Evolutionary conservation across 2,329 filamentous ascomycete genomes (phyloP), one percentile per base, ranked within the genome.

Genomic region (Phyllosticta capitalensis): DNA sequence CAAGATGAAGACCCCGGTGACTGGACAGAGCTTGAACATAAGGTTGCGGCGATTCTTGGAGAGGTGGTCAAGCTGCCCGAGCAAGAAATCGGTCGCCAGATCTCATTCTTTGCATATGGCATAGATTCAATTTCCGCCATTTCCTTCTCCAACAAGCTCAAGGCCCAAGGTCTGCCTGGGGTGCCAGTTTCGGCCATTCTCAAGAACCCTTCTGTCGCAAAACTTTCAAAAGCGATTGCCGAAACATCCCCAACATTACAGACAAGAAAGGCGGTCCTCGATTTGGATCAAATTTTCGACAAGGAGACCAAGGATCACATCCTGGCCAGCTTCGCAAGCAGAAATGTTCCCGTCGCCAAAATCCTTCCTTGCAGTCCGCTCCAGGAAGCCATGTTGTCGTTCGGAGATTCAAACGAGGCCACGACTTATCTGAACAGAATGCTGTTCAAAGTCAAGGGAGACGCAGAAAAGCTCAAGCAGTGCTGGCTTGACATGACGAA

Each of bases 51-150:
- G 0, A 73, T 79, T 1, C 72, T 95, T 6, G 75, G 81, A 0
- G 65, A 76, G 5, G 73, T 79, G 0, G 76, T 86, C 1, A 68
- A 73, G 0, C 67, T 83, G 0, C 67, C 80, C 0, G 60, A 67
- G 3, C 65, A 69, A 0, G 72, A 76, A 0, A 77, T 95, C 45
- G 75, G 72, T 9, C 81, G 82, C 30, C 85, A 85, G 74, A 86
- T 84, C 0, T 90, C 90, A 0, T 87, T 96, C 62, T 85, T 87
- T 59, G 83, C 81, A n/a, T 71, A 95, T 2, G 92, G 92, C 0
- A 71, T 96, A 5, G 90, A 96, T 68, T 95, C 91, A 0, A 83
- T 96, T 24, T 88, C 86, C 7, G 89, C 89, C 0, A 95, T 96
- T 63, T 75, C 81, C 0, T 72, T 95, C 9, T 82, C 87, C 0